Base-by-base conservation (phyloP, 75 land plant genomes). In the Isoetes taiwanensis region DNA sequence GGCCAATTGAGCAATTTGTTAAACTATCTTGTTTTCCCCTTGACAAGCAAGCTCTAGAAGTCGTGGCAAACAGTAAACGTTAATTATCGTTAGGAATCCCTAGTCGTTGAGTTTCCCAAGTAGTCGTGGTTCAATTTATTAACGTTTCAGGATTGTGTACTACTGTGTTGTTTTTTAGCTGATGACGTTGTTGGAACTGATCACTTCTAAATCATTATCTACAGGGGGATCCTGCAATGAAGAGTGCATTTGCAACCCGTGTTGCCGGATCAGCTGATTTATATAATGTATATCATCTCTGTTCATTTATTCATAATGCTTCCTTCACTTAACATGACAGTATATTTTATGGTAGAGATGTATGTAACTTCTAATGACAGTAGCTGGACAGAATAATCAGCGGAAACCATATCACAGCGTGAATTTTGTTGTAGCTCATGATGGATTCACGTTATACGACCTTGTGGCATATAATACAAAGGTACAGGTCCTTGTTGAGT, bases 391-490 rank as follows among this genome's bases (percentile, higher is more conserved):
- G 94, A 75, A 68, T 4, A 81, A 91, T 52, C 68, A 79, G 29
- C 81, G 98, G 43, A 87, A 84, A 62, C 98, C 98, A 5, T 81
- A 68, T 41, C 95, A 93, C 41, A 70, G 98, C 62, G 62, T 93
- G 62, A 93, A 93, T 66, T 93, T 93, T 76, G 75, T 93, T 26
- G 80, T 84, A 57, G 98, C 98, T 59, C 98, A 93, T 71, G 98
- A 93, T 71, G 98, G 98, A 0, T 93, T 93, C 67, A 79, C 98
- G 2, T 62, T 93, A 12, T 75, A 81, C 61, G 98, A 93, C 54
- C 85, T 84, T 42, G 98, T 93, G 6, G 78, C 96, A n/a, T 93
- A 93, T 62, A 93, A 93, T 64, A 40, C 48, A 26, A 87, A 93
- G 98, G 93, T 86, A 69, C 0, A 16, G 28, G 14, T 28, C 27